Evolutionary conservation across 768 basidiomycete genomes (phyloP).

Genomic region (Tricholoma furcatifolium): DNA sequence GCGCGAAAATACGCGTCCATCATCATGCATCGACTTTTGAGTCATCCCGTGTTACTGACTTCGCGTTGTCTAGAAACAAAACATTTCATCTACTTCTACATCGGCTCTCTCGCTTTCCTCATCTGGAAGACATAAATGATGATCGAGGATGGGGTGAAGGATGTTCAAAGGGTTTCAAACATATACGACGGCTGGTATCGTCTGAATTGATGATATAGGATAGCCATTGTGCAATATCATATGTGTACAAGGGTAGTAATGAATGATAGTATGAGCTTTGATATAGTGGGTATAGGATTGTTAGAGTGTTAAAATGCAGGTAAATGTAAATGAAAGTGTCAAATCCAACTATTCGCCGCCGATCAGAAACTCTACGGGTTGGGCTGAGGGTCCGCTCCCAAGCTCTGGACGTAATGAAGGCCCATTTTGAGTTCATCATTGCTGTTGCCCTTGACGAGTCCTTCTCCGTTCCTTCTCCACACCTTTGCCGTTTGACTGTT

Average conservation of each 20-base stretch:
- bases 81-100: constrained; percentile 98
- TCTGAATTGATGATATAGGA: too few relatives aligned
- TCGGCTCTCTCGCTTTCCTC: constrained; percentile 89
- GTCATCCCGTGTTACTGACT: constrained; percentile 8
- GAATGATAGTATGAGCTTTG: background rate
- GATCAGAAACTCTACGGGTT: constrained; percentile 45
- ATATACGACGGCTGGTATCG: constrained; percentile 1
- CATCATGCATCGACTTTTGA: constrained; percentile 1
- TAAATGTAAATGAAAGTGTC: background rate
- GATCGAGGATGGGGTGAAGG: background rate
- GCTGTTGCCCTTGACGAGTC: constrained; percentile 36
- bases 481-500: constrained; percentile 69
- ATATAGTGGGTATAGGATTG: constrained; percentile 1
- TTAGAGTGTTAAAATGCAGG: constrained; percentile 8
- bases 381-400: constrained; percentile 50
- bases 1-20: constrained; percentile 23
- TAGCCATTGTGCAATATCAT: too few relatives aligned
- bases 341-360: constrained; percentile 26
- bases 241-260: too few relatives aligned
- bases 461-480: constrained; percentile 25
- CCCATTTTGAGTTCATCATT: constrained; percentile 69
- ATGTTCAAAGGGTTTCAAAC: constrained; percentile 3
- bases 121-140: constrained; percentile 84
- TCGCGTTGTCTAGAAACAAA: constrained; percentile 72
- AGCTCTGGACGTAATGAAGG: constrained; percentile 66